Base-by-base conservation (phyloP, 805 yeast species). In the Tetrapisispora iriomotensis region DNA sequence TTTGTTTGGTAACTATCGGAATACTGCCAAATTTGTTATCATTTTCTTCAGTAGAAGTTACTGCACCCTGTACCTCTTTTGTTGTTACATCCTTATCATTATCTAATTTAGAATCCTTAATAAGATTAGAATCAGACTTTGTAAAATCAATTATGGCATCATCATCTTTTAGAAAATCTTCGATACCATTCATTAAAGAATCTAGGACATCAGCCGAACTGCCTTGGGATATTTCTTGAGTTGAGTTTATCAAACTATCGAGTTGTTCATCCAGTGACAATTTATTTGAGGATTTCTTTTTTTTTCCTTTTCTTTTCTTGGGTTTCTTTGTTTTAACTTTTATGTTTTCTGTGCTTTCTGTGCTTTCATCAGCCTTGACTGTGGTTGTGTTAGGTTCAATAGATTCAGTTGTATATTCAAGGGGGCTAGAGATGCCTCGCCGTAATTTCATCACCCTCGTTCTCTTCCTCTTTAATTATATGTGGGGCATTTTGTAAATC, bases 401-500 rank as follows among this genome's bases (percentile, higher is more conserved):
- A n/a, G n/a, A 5, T 22, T 23, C 37, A 27, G 8, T 20, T 12
- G 7, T 20, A 26, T 25, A 4, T 13, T 34, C 19, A 3, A 3
- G 9, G 27, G 40, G 8, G 24, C 26, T 31, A 31, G 35, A 8
- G 42, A 34, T 42, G 47, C 42, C 42, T 39, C 42, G 42, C 56
- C 17, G 40, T 47, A 17, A 50, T 46, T 38, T 42, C 43, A 27
- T 43, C 45, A 35, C 46, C 49, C 27, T 51, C 55, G 24, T 36
- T 45, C 24, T 48, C 51, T 28, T 32, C 37, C 33, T 51, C 56
- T 22, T 46, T 42, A 35, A 48, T 51, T 29, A 51, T 47, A 37
- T 51, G 52, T 13, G 58, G 51, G 7, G 55, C 58, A 36, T 45
- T 49, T 37, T 53, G 51, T 35, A 53, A 39, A 37, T 52, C 60